These are phyloP conservation scores for Xylaria cubensis DNA, from an alignment of 495 filamentous ascomycete species.

Conservation along the genomic window DNA sequence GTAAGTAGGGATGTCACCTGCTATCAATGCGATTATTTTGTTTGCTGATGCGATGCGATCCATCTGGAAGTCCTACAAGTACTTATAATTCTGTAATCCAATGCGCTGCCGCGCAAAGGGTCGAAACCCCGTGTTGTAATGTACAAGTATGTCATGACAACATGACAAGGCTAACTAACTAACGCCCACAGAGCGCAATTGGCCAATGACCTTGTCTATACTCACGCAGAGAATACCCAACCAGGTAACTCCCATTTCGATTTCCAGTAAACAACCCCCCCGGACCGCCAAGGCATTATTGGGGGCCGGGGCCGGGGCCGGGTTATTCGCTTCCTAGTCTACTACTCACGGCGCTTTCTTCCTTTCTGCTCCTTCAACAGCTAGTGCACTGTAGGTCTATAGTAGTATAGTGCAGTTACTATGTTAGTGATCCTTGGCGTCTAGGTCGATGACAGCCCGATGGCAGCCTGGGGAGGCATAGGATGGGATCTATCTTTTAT, in stretches of 20 bases:
- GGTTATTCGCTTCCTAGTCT: not conserved
- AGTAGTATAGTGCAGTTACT: not conserved
- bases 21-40: not conserved
- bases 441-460: not conserved
- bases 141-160: not conserved
- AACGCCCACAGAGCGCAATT: not conserved
- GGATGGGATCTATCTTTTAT: not conserved
- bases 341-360: not conserved
- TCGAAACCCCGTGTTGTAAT: constrained; percentile 1
- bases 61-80: not conserved
- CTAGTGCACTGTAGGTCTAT: constrained; percentile 4
- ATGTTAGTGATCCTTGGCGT: not conserved
- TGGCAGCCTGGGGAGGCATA: not conserved
- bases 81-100: not conserved
- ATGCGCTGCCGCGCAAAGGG: not conserved
- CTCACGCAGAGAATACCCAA: constrained; percentile 20
- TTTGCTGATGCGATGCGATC: not conserved
- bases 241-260: constrained; percentile 19
- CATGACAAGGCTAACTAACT: not conserved
- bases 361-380: not conserved
- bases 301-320: not conserved
- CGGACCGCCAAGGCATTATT: constrained; percentile 10
- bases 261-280: not conserved
- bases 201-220: constrained; percentile 10
- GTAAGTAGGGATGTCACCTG: not conserved